Evolutionary conservation across 1,139 yeast species (phyloP), one percentile per base, ranked within the genome.

Genomic region (Scheffersomyces lignicola): DNA sequence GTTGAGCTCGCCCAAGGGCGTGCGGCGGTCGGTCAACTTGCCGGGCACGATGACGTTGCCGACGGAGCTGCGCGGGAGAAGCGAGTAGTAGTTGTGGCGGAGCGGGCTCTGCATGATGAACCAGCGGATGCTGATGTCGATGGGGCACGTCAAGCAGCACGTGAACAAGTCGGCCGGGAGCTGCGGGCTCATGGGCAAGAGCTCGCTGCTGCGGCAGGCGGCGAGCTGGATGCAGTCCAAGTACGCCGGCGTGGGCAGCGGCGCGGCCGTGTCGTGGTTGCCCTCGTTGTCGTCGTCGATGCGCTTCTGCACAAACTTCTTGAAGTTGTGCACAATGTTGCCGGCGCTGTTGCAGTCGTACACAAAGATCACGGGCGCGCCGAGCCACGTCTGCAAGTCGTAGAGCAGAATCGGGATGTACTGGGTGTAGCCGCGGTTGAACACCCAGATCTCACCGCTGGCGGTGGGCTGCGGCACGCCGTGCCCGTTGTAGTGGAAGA

Each of bases 381-480:
- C 98, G 11, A 92, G 68, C 98, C 98, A 92, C 1, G 95, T 83
- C 54, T 92, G 98, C 35, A 92, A 67, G 52, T 94, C 98, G 55
- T 87, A 89, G 15, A 92, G 64, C 5, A 96, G 86, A 2, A 92
- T 94, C 1, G 99, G 99, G 41, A 92, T 92, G 56, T 92, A 92
- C 61, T 92, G 98, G 1, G 98, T 92, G 57, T 90, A 94, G 1
- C 96, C 96, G 48, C 97, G 69, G 58, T 92, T 92, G 63, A 92
- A 92, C 11, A 94, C 97, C 99, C 99, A 92, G 15, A 92, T 88
- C 54, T 92, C 99, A n/a, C 99, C 99, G 36, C 90, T 80, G 18
- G 89, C 80, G 0, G 98, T 94, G 1, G 99, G 98, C 47, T 89
- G 89, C 0, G 99, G 99, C 2, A 92, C 99, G 12, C 99, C 99